These are phyloP conservation scores for Boletus eberwhitei DNA, from an alignment of 768 basidiomycete genomes.

Conservation along the genomic window DNA sequence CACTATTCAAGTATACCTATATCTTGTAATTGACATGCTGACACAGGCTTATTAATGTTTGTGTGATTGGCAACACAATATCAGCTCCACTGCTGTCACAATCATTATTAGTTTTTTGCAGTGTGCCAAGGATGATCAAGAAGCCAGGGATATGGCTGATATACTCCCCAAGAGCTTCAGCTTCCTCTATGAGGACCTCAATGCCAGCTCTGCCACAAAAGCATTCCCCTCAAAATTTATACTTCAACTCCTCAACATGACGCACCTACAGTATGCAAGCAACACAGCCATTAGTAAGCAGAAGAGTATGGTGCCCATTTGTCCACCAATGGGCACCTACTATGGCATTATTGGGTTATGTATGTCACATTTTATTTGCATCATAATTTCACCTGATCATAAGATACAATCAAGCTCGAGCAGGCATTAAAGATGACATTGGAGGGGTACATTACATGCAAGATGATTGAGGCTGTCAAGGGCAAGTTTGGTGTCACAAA, in stretches of 20 bases:
- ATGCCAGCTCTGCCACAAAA: background rate
- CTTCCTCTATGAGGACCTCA: background rate
- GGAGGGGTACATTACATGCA: too few species aligned
- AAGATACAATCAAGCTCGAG: too few species aligned
- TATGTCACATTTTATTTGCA: too few species aligned
- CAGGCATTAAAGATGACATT: too few species aligned
- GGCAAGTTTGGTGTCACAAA: too few species aligned
- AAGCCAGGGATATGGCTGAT: background rate
- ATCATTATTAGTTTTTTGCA: conserved; percentile 3
- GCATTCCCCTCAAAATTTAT: background rate
- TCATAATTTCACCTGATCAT: too few species aligned
- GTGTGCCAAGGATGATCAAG: background rate
- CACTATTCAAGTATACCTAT: too few species aligned
- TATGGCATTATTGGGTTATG: too few species aligned
- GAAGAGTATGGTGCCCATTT: background rate
- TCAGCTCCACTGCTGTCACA: background rate
- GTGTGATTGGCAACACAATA: conserved; percentile 5
- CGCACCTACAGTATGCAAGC: background rate
- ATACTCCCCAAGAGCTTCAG: background rate
- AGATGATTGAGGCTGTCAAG: too few species aligned
- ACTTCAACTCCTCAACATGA: background rate
- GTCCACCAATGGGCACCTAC: background rate
- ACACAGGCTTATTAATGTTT: conserved; percentile 1
- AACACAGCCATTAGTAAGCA: background rate
- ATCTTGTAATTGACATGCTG: too few species aligned